Evolutionary conservation across 441 rosid genomes (phyloP).

Genomic region (Adansonia gregorii): DNA sequence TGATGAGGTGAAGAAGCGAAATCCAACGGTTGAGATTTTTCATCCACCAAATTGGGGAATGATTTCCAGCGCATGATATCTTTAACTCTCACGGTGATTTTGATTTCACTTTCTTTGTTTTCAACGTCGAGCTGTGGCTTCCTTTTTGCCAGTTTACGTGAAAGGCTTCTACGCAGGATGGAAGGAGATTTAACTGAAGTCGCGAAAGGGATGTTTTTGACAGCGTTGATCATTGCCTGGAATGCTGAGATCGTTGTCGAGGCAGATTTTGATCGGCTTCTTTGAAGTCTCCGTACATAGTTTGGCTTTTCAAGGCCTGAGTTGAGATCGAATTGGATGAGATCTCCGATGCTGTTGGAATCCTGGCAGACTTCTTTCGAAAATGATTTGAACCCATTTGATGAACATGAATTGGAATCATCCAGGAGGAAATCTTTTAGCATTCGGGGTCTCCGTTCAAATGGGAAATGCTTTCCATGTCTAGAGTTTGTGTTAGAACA

Average conservation of each 20-base stretch:
- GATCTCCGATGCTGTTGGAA: constrained; percentile 22
- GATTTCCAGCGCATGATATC: constrained; percentile 87
- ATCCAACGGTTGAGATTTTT: constrained; percentile 36
- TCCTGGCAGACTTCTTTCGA: constrained; percentile 34
- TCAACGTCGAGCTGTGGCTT: constrained; percentile 3
- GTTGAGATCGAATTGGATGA: constrained; percentile 25
- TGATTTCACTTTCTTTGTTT: constrained; percentile 13
- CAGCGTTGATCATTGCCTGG: constrained; percentile 50
- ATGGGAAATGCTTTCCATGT: constrained; percentile 28
- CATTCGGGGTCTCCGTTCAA: constrained; percentile 53
- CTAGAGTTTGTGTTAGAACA: constrained; percentile 31
- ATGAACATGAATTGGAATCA: constrained; percentile 51
- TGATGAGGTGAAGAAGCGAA: constrained; percentile 37
- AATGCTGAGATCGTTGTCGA: constrained; percentile 42
- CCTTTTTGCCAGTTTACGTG: constrained; percentile 46
- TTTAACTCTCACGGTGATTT: constrained; percentile 52
- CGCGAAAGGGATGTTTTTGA: constrained; percentile 45
- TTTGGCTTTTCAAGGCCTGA: constrained; percentile 16
- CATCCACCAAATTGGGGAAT: constrained; percentile 59
- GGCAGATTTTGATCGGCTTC: constrained; percentile 44
- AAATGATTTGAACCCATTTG: constrained; percentile 49
- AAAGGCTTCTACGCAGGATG: constrained; percentile 55
- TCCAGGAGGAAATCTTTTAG: constrained; percentile 80
- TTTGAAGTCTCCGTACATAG: constrained; percentile 32
- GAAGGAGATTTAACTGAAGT: constrained; percentile 38